Percentiles rank a stretch among this genome's conserved stretches.
These are phyloP conservation scores for Lenwebbia sp. DNA, from an alignment of 345 rosid species.

Conservation along the genomic window DNA sequence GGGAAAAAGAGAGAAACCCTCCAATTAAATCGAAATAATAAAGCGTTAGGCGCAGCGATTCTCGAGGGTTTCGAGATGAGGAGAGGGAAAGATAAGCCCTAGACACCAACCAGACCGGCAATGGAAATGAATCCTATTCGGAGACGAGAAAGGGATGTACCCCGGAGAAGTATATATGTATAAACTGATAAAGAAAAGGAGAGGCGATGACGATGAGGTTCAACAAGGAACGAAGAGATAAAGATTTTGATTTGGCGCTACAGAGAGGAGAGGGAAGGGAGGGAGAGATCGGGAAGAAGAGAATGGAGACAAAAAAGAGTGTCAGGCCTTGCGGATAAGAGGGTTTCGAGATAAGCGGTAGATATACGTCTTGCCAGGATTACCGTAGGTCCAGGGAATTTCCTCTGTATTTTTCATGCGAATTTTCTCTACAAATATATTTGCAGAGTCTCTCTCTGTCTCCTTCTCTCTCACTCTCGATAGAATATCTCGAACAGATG, in stretches of 20 bases:
- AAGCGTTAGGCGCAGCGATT: conserved; percentile 22
- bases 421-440: neutral
- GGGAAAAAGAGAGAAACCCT: conserved; percentile 19
- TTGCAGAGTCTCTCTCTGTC: neutral
- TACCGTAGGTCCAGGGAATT: conserved; percentile 32
- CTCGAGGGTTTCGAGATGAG: conserved; percentile 22
- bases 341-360: conserved; percentile 35
- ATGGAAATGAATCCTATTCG: neutral
- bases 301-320: neutral
- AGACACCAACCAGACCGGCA: neutral
- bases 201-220: neutral
- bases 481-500: neutral
- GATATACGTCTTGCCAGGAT: conserved; percentile 26
- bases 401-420: neutral
- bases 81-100: neutral
- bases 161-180: neutral
- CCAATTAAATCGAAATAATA: conserved; percentile 26
- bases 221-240: neutral
- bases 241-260: neutral
- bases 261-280: neutral
- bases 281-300: neutral
- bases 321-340: conserved; percentile 32
- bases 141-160: neutral
- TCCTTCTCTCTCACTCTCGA: neutral
- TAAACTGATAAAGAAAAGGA: neutral